Evolutionary conservation across 129 eudicot genomes (phyloP).

Genomic region (Flaveria ramosissima): DNA sequence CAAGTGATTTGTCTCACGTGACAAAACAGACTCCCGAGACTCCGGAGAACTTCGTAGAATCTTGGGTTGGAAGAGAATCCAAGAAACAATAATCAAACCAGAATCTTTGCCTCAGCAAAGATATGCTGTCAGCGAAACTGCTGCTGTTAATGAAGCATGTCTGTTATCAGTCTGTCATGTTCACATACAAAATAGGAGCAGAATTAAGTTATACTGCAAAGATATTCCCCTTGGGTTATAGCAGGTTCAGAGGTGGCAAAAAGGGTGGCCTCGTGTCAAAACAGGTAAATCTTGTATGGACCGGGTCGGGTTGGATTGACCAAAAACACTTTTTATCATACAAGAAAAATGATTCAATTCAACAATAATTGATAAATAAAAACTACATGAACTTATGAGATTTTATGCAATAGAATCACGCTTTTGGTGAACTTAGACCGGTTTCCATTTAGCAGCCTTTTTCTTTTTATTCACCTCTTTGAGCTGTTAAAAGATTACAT

Average conservation of each 20-base stretch:
- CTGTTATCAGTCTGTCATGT: not conserved
- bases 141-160: not conserved
- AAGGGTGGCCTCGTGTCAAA: not conserved
- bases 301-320: not conserved
- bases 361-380: not conserved
- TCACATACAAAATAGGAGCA: not conserved
- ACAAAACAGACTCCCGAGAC: not conserved
- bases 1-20: not conserved
- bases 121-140: not conserved
- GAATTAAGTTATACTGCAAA: not conserved
- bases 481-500: not conserved
- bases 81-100: not conserved
- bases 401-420: not conserved
- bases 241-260: slow-evolving; percentile 7
- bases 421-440: not conserved
- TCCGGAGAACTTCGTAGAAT: not conserved
- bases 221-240: not conserved
- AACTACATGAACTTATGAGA: not conserved
- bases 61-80: not conserved
- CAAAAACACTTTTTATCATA: not conserved
- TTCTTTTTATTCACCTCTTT: not conserved
- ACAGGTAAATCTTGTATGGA: not conserved
- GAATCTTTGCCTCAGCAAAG: not conserved
- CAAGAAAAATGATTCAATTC: not conserved
- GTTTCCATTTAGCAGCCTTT: not conserved